Conservation (phyloP, 139 green algal genomes). For the Coelastrella sp. region DNA sequence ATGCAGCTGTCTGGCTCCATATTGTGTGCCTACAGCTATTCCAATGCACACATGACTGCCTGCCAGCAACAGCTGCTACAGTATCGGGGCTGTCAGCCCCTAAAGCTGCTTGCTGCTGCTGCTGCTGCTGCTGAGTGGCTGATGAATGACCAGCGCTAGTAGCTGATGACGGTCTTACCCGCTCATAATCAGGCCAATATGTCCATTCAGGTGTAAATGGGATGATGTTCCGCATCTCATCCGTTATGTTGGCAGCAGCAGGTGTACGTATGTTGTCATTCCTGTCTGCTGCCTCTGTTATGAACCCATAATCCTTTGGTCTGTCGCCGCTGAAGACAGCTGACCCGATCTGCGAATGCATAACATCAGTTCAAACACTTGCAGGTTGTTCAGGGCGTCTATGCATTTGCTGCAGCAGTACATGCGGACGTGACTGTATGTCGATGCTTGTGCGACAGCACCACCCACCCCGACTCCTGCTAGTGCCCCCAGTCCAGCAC, state of each 20-base stretch:
- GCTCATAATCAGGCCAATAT: slow-evolving; percentile 75
- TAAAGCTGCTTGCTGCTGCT: no score
- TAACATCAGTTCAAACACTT: neutral
- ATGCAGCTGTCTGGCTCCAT: no score
- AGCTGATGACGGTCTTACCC: slow-evolving; percentile 49
- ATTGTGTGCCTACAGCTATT: no score
- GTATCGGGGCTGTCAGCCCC: no score
- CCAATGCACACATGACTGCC: no score
- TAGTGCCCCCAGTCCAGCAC: slow-evolving; percentile 55
- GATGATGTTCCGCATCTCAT: slow-evolving; percentile 62
- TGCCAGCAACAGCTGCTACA: no score
- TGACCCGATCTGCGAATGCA: slow-evolving; percentile 33
- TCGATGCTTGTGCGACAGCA: neutral
- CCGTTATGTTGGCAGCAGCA: slow-evolving; percentile 46
- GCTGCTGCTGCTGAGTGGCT: no score
- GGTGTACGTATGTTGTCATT: slow-evolving; percentile 58
- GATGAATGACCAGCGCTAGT: no score
- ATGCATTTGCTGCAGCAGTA: neutral
- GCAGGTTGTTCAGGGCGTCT: neutral
- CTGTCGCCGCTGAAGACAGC: slow-evolving; percentile 41
- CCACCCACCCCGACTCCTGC: slow-evolving; percentile 58
- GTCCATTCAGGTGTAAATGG: slow-evolving; percentile 72
- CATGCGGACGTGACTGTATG: neutral
- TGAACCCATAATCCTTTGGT: slow-evolving; percentile 50
- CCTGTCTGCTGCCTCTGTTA: slow-evolving; percentile 58